Evolutionary conservation across 495 filamentous ascomycete genomes (phyloP).

Genomic region (Entonaema liquescens): DNA sequence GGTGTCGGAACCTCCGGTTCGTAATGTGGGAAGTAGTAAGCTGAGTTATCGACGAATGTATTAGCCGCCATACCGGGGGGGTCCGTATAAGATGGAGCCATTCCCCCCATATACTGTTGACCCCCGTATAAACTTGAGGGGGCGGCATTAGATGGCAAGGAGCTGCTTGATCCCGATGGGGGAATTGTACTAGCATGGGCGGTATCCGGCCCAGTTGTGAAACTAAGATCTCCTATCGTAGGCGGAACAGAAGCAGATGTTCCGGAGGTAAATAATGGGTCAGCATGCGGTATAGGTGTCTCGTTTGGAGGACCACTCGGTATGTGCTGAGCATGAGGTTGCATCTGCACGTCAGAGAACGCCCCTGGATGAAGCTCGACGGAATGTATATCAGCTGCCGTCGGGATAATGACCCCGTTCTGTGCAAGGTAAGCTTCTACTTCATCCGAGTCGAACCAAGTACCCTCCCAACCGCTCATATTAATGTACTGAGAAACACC

Average conservation of each 20-base stretch:
- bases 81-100: constrained; percentile 28
- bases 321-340: constrained; percentile 15
- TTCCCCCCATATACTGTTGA: constrained; percentile 1
- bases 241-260: not conserved
- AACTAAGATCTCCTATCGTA: not conserved
- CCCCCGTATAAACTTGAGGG: constrained; percentile 14
- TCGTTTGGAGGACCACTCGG: constrained; percentile 15
- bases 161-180: not conserved
- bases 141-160: constrained; percentile 25
- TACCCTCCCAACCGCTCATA: constrained; percentile 65
- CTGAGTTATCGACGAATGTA: constrained; percentile 17
- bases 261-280: constrained; percentile 1
- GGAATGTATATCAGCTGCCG: constrained; percentile 60
- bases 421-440: constrained; percentile 73
- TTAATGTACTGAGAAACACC: constrained; percentile 52
- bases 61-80: constrained; percentile 29
- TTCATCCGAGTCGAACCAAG: constrained; percentile 78
- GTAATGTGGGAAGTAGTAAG: constrained; percentile 45
- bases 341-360: constrained; percentile 40
- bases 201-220: not conserved
- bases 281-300: not conserved
- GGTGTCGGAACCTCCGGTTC: not conserved
- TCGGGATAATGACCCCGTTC: constrained; percentile 65
- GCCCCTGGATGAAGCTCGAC: constrained; percentile 54
- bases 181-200: not conserved